Percentiles rank a stretch among this genome's conserved stretches.
Evolutionary conservation across 805 yeast genomes (phyloP).

Genomic region (Myxozyma udenii): DNA sequence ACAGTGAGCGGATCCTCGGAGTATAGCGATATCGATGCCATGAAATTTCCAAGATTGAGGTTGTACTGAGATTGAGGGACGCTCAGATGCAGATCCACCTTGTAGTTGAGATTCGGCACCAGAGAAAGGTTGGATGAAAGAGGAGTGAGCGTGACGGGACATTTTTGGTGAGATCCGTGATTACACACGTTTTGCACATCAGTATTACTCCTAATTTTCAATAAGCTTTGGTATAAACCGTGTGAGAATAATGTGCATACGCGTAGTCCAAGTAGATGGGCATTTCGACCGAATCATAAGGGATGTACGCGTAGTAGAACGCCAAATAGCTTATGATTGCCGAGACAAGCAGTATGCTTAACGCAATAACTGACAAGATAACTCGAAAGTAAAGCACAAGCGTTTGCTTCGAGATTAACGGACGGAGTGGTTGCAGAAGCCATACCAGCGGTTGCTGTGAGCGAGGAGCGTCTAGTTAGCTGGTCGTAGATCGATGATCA

Average conservation of each 20-base stretch:
- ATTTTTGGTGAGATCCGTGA: neutral
- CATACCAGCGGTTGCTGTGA: neutral
- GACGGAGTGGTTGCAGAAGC: neutral
- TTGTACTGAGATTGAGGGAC: conserved; percentile 38
- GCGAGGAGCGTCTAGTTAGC: too few species aligned
- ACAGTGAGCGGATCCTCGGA: conserved; percentile 20
- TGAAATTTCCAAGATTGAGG: conserved; percentile 37
- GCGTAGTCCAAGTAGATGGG: conserved; percentile 23
- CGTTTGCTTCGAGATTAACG: conserved; percentile 16
- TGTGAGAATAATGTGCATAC: neutral
- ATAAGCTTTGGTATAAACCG: neutral
- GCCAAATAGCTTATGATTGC: conserved; percentile 19
- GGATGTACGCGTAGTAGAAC: conserved; percentile 22
- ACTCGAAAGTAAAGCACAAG: conserved; percentile 19
- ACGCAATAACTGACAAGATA: conserved; percentile 8
- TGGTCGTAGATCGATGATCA: too few species aligned
- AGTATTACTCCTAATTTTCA: neutral
- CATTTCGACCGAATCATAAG: conserved; percentile 18
- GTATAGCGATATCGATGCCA: conserved; percentile 29
- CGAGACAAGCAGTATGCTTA: conserved; percentile 1
- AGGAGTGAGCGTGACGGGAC: conserved; percentile 8
- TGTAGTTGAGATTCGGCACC: conserved; percentile 30
- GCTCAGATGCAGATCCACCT: conserved; percentile 33
- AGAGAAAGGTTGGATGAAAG: conserved; percentile 5
- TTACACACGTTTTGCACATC: neutral